A percentile compares a stretch with the other conserved stretches of the same genome.
Conservation (phyloP, 257 asterid species). For the Lycium ferocissimum region DNA sequence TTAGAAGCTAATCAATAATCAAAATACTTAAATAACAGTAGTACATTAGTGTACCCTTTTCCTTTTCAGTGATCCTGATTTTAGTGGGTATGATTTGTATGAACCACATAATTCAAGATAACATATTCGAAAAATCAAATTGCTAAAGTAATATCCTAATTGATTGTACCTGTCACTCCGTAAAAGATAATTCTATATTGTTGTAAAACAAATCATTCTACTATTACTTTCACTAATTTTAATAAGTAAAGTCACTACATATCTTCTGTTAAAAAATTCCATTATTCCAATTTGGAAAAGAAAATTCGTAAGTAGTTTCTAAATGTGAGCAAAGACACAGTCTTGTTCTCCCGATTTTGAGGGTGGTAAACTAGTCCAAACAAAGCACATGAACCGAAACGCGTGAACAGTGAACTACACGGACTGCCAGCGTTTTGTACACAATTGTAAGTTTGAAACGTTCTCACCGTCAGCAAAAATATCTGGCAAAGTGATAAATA, state of each 20-base stretch:
- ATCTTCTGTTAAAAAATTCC: neutral
- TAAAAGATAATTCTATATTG: neutral
- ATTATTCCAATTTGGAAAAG: neutral
- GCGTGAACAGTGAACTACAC: neutral
- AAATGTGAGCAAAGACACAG: neutral
- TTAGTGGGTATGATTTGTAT: neutral
- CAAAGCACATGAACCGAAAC: constrained; percentile 18
- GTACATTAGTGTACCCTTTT: neutral
- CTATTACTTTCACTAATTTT: too few species aligned
- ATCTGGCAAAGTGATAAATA: too few species aligned
- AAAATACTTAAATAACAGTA: neutral
- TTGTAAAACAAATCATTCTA: neutral
- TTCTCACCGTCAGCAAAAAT: neutral
- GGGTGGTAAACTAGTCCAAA: neutral
- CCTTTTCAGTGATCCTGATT: neutral
- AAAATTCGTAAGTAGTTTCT: neutral
- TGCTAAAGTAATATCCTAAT: neutral
- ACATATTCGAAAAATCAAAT: neutral
- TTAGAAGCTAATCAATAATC: neutral
- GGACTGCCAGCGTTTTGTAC: neutral
- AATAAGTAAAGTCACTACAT: neutral
- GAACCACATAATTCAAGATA: constrained; percentile 9
- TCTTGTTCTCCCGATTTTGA: neutral
- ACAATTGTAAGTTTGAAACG: neutral
- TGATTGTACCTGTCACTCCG: neutral